Percentiles rank a stretch among this genome's conserved stretches.
Conservation (phyloP, 768 basidiomycete genomes). For the Trametes punicea region DNA sequence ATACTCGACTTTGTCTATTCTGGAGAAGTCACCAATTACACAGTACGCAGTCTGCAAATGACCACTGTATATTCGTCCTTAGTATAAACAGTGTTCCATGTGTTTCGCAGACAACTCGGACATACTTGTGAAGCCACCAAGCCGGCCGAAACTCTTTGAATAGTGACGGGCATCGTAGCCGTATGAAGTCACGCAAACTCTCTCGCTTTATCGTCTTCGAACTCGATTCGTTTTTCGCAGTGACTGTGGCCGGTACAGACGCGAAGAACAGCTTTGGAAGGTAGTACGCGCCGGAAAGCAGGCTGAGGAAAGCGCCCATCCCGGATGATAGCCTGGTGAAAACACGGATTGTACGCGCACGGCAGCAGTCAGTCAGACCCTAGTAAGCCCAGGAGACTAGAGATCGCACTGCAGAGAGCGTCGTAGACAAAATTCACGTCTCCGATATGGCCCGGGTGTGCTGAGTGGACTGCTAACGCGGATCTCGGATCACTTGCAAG, state of each 20-base stretch:
- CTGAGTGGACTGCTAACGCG: no score
- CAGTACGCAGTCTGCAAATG: conserved; percentile 64
- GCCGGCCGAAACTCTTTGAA: conserved; percentile 28
- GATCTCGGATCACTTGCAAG: no score
- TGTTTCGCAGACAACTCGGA: not conserved
- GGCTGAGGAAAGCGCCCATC: conserved; percentile 25
- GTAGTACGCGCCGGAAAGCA: conserved; percentile 18
- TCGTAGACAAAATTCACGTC: no score
- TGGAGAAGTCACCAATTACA: conserved; percentile 58
- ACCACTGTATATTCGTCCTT: conserved; percentile 37
- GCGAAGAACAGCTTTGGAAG: conserved; percentile 24
- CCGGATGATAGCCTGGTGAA: not conserved
- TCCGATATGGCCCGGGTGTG: no score
- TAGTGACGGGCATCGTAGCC: conserved; percentile 29
- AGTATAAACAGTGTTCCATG: no score
- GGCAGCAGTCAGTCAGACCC: not conserved
- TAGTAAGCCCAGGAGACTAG: not conserved
- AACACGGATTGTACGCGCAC: no score
- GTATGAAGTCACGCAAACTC: conserved; percentile 25
- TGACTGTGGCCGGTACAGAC: conserved; percentile 18
- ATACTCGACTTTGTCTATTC: conserved; percentile 52
- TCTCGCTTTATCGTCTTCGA: conserved; percentile 13
- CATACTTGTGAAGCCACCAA: conserved; percentile 32
- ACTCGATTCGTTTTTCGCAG: conserved; percentile 11
- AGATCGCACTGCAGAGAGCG: no score